These are phyloP conservation scores for Podila epicladia DNA, from an alignment of 192 early-diverging fungal genomes.

Conservation along the genomic window DNA sequence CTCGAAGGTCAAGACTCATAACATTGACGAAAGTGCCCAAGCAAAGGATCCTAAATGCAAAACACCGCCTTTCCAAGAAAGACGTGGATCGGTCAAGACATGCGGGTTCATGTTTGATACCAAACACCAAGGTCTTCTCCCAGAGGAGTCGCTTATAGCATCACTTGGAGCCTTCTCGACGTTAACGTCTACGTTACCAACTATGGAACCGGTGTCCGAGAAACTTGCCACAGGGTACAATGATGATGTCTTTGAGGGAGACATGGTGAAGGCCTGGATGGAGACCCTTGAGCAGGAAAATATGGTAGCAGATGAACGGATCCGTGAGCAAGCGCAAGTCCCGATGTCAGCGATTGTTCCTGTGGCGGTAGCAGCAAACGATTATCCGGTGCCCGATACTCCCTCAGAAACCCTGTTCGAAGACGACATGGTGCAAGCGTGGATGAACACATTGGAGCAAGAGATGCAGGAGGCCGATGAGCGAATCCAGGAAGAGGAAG, in stretches of 20 bases:
- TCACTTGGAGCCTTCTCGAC: background rate
- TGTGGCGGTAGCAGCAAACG: no score
- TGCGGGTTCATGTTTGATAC: slow-evolving; percentile 25
- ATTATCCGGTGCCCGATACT: no score
- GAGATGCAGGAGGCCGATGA: slow-evolving; percentile 41
- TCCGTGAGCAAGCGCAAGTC: no score
- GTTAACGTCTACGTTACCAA: background rate
- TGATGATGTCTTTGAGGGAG: slow-evolving; percentile 48
- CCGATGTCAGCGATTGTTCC: no score
- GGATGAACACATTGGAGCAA: slow-evolving; percentile 42
- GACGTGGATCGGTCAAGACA: slow-evolving; percentile 17
- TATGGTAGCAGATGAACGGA: background rate
- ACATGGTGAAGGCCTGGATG: slow-evolving; percentile 49
- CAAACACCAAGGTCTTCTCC: slow-evolving; percentile 4
- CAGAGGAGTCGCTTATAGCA: background rate
- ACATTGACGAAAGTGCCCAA: no score
- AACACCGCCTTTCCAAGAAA: background rate
- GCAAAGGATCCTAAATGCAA: background rate
- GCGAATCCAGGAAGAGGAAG: background rate
- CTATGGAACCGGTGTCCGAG: background rate
- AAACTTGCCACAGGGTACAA: slow-evolving; percentile 5
- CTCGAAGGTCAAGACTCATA: background rate
- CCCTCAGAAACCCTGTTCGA: no score
- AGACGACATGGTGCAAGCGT: slow-evolving; percentile 40
- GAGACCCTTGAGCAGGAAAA: slow-evolving; percentile 41